Conservation (phyloP, 345 rosid genomes). For the Erucastrum elatum region DNA sequence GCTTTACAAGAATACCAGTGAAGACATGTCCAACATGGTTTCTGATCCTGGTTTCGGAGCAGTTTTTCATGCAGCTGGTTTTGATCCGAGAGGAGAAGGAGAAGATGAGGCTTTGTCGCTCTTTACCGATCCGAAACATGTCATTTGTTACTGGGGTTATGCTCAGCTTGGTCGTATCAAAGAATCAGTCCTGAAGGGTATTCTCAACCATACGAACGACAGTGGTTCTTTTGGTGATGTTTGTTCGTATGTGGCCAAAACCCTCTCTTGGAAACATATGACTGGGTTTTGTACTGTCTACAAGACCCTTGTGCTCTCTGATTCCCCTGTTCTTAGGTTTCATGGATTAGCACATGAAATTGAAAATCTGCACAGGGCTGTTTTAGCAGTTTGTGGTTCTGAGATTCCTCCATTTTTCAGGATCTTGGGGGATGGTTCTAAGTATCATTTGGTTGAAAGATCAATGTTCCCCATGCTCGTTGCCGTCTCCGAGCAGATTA, state of each 20-base stretch:
- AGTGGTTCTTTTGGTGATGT: neutral
- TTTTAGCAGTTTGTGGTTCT: neutral
- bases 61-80: neutral
- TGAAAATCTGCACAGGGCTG: neutral
- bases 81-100: neutral
- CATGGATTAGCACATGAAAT: neutral
- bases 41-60: neutral
- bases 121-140: neutral
- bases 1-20: neutral
- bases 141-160: neutral
- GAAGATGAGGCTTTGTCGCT: neutral
- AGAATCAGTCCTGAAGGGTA: conserved; percentile 3
- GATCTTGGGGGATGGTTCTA: neutral
- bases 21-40: neutral
- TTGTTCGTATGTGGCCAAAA: neutral
- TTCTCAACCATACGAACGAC: neutral
- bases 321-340: neutral
- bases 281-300: neutral
- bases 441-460: neutral
- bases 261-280: neutral
- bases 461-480: neutral
- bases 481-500: neutral
- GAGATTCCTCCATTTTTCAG: neutral
- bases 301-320: neutral
- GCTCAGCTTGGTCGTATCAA: neutral